Evolutionary conservation across 1,284 basidiomycete species (phyloP).

Genomic region (Neotropicomus parvogracilis): DNA sequence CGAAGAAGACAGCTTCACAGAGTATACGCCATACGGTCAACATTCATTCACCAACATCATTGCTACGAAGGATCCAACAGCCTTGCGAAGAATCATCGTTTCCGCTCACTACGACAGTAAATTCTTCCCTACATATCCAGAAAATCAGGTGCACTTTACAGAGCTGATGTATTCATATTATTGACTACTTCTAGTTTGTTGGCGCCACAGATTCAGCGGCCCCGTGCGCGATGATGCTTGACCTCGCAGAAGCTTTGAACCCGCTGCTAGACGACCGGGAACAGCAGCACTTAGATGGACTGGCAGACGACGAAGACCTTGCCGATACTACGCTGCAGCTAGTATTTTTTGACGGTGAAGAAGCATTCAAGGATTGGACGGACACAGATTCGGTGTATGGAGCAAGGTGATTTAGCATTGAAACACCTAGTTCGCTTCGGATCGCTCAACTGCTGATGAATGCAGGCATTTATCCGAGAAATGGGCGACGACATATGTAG

Average conservation of each 20-base stretch:
- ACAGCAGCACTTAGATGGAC: constrained; percentile 51
- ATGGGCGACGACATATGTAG: constrained; percentile 73
- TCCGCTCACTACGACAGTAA: constrained; percentile 97
- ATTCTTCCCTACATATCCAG: constrained; percentile 70
- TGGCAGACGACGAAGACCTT: constrained; percentile 73
- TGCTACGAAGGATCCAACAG: constrained; percentile 89
- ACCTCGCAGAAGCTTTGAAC: constrained; percentile 79
- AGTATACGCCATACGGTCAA: constrained; percentile 79
- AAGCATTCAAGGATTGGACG: constrained; percentile 92
- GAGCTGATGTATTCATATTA: background rate
- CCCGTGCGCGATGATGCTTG: constrained; percentile 90
- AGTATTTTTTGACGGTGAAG: constrained; percentile 98
- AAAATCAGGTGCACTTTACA: constrained; percentile 58
- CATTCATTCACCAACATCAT: constrained; percentile 89
- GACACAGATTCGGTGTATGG: constrained; percentile 91
- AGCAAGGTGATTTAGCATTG: constrained; percentile 54
- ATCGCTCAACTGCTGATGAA: constrained; percentile 4
- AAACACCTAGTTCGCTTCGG: background rate
- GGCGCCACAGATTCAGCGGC: constrained; percentile 98
- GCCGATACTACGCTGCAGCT: constrained; percentile 86
- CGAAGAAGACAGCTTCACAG: constrained; percentile 78
- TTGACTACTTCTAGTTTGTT: constrained; percentile 64
- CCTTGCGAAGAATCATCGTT: constrained; percentile 78
- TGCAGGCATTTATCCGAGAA: constrained; percentile 78
- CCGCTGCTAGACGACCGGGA: constrained; percentile 65